Percentiles rank a stretch among this genome's conserved stretches.
These are phyloP conservation scores for Silene noctiflora DNA, from an alignment of 179 eudicot species.

Conservation along the genomic window DNA sequence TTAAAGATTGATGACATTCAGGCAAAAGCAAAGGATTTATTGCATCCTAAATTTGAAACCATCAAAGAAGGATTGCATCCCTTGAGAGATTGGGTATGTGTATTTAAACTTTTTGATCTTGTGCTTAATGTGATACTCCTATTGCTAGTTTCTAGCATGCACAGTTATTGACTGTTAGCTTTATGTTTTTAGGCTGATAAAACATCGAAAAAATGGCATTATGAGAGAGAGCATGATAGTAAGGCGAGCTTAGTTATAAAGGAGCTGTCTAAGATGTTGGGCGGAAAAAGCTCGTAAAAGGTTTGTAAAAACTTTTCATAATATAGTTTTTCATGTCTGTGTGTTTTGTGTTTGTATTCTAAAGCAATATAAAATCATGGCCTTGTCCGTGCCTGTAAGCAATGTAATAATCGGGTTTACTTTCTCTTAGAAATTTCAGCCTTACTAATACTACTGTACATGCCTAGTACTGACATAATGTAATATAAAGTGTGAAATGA, in stretches of 20 bases:
- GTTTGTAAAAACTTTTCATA: neutral
- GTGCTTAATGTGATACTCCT: neutral
- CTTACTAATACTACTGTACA: neutral
- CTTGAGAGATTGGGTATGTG: constrained; percentile 67
- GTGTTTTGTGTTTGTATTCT: constrained; percentile 1
- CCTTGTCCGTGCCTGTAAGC: neutral
- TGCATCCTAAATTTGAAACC: constrained; percentile 55
- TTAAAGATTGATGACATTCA: constrained; percentile 55
- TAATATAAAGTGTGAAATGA: neutral
- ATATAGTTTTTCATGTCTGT: neutral
- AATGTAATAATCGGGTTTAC: neutral
- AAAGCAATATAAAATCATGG: neutral
- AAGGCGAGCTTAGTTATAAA: constrained; percentile 55
- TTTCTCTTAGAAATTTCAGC: neutral
- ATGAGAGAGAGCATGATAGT: constrained; percentile 37
- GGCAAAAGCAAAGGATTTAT: constrained; percentile 57
- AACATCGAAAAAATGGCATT: constrained; percentile 65
- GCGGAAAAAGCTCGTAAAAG: constrained; percentile 25
- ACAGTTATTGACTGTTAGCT: constrained; percentile 7
- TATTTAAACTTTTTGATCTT: neutral
- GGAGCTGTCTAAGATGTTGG: constrained; percentile 55
- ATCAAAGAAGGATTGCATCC: constrained; percentile 58
- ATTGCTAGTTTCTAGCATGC: neutral
- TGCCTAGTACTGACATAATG: neutral
- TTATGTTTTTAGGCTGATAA: constrained; percentile 42